Percentiles rank a stretch among this genome's conserved stretches.
These are phyloP conservation scores for Phascolomyces articulosus DNA, from an alignment of 371 early-diverging fungal genomes.

Conservation along the genomic window DNA sequence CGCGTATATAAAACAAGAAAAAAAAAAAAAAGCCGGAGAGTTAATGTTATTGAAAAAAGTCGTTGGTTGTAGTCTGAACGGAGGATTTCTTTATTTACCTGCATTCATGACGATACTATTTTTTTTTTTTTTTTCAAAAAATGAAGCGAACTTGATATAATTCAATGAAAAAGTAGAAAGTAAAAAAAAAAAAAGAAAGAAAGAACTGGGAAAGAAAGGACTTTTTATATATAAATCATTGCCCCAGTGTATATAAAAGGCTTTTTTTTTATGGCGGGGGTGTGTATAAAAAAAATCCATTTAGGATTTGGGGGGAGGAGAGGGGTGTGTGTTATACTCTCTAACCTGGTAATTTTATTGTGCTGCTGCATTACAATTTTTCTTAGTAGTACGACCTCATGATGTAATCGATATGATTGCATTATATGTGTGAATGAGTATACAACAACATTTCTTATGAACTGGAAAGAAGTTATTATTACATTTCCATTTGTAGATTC, in stretches of 20 bases:
- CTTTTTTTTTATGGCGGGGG: slow-evolving; percentile 1
- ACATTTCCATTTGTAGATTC: background rate
- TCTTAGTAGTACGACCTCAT: slow-evolving; percentile 1
- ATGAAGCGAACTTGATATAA: too few species aligned
- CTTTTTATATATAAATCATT: too few species aligned
- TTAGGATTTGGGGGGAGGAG: too few species aligned
- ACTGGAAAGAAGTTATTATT: background rate
- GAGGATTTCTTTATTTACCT: slow-evolving; percentile 5
- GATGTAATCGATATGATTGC: slow-evolving; percentile 20
- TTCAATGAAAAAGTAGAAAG: background rate
- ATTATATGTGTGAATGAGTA: slow-evolving; percentile 2
- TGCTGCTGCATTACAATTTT: too few species aligned
- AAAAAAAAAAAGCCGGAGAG: slow-evolving; percentile 3
- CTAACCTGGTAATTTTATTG: too few species aligned
- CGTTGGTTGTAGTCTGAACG: background rate
- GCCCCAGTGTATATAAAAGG: background rate
- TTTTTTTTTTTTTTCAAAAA: too few species aligned
- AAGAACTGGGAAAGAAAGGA: background rate
- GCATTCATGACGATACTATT: background rate
- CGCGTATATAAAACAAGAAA: too few species aligned
- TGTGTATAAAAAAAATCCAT: background rate
- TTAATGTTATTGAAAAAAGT: background rate
- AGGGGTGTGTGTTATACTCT: too few species aligned
- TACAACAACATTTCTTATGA: background rate
- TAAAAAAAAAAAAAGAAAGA: background rate